phyloP scores from a whole-genome alignment of 73 alveolate genomes.

The Paramecium sexaurelia region DNA sequence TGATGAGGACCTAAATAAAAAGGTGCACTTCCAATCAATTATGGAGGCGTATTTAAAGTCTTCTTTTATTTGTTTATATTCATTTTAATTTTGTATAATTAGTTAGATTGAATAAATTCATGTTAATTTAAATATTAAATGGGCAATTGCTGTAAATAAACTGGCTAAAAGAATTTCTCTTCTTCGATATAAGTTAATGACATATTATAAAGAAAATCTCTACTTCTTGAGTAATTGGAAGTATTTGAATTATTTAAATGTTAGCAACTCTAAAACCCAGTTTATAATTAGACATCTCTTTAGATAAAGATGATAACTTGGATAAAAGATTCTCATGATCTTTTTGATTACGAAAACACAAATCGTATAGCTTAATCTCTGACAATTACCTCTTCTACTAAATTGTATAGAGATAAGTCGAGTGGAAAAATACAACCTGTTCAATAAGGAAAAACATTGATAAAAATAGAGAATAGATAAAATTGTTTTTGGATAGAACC shows the following conservation, averaged over 20 bases:
- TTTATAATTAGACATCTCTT: background rate
- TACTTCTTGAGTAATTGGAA: background rate
- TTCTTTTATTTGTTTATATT: background rate
- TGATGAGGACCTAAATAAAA: constrained; percentile 36
- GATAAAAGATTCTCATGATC: constrained; percentile 72
- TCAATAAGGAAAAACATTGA: background rate
- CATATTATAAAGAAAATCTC: background rate
- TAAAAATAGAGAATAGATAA: background rate
- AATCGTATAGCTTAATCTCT: background rate
- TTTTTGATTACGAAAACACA: constrained; percentile 68
- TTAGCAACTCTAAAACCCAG: background rate
- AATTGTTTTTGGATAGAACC: constrained; percentile 29
- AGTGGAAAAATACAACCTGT: background rate
- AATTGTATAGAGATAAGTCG: constrained; percentile 17
- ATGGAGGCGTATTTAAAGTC: background rate
- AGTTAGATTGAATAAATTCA: background rate
- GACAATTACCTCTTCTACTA: background rate
- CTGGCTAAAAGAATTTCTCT: background rate
- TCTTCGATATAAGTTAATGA: background rate
- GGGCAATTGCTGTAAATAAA: constrained; percentile 22
- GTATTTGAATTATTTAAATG: background rate
- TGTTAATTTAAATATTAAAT: background rate
- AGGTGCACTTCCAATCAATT: constrained; percentile 2
- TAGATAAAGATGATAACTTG: constrained; percentile 60
- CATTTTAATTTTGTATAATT: background rate